Evolutionary conservation across 164 flowering plant species (phyloP).

Genomic region (Nelumbo lutea): DNA sequence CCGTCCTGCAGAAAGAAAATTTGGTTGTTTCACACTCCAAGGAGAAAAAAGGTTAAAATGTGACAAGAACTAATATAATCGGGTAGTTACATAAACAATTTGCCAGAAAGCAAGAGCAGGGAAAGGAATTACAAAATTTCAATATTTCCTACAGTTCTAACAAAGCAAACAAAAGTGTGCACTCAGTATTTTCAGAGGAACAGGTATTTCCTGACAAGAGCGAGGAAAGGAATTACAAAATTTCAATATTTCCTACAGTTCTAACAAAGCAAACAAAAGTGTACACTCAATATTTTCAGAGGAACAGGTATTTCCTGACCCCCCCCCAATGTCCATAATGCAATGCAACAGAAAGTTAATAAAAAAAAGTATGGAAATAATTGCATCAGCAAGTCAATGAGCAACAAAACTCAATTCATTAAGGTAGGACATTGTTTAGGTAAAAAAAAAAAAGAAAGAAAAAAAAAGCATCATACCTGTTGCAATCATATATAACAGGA

Average conservation of each 20-base stretch:
- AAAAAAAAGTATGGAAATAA: background rate
- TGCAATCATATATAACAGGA: constrained; percentile 75
- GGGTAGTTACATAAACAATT: background rate
- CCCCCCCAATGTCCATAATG: background rate
- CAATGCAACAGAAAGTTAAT: background rate
- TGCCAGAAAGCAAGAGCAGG: background rate
- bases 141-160: background rate
- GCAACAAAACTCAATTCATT: background rate
- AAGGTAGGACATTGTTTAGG: background rate
- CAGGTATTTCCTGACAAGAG: background rate
- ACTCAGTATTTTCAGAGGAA: background rate
- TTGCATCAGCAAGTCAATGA: background rate
- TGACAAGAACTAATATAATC: background rate
- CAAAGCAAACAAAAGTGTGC: background rate
- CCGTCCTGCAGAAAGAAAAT: constrained; percentile 58
- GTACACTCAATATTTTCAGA: background rate
- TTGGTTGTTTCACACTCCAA: background rate
- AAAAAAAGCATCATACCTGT: constrained; percentile 44
- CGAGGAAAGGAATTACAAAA: background rate
- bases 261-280: background rate
- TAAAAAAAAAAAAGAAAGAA: background rate
- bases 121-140: background rate
- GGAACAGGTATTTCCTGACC: background rate
- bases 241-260: background rate
- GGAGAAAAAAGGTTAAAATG: background rate